Percentiles rank a stretch among this genome's conserved stretches.
phyloP scores from a whole-genome alignment of 169 alveolate genomes.

The Eimeria sp. region DNA sequence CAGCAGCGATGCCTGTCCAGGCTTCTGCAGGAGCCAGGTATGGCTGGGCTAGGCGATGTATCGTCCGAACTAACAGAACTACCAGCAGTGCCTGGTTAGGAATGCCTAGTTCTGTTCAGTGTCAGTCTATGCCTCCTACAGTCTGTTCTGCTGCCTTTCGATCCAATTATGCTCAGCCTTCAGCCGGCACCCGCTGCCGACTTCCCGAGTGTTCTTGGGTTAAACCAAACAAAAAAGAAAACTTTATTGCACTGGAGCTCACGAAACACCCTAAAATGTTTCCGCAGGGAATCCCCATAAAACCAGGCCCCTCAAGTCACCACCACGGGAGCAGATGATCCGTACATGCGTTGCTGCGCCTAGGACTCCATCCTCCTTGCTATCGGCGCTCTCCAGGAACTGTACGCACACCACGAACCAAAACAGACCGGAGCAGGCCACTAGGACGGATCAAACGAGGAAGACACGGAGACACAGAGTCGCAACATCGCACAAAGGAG shows the following conservation, averaged over 20 bases:
- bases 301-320: background rate
- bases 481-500: background rate
- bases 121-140: background rate
- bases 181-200: background rate
- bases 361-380: background rate
- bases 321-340: background rate
- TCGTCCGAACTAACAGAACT: background rate
- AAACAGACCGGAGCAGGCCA: background rate
- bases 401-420: slow-evolving; percentile 2
- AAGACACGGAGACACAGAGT: background rate
- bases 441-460: background rate
- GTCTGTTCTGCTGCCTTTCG: background rate
- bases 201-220: background rate
- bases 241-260: background rate
- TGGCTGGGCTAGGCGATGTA: background rate
- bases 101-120: background rate
- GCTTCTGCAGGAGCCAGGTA: background rate
- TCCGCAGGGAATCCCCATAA: slow-evolving; percentile 37
- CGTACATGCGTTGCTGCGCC: slow-evolving; percentile 27
- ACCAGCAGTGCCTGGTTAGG: background rate
- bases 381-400: background rate
- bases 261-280: background rate
- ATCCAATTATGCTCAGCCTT: no score
- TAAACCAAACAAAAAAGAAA: background rate
- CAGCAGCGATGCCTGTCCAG: background rate